Base-by-base conservation (phyloP, 768 basidiomycete genomes). In the Termitomyces sp. region DNA sequence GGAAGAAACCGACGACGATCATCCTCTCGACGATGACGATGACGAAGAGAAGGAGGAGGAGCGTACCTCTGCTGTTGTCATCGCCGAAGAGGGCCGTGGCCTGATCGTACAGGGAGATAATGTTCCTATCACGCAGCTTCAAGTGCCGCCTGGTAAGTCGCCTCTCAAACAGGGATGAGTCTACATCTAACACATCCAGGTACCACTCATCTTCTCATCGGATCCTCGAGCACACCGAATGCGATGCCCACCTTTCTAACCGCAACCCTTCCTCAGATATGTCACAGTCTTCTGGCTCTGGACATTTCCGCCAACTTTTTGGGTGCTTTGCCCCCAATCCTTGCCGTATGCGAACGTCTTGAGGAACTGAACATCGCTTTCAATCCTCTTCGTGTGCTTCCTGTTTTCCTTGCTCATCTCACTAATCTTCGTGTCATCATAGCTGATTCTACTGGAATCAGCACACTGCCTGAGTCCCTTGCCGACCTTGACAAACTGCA, bases 311-410 rank as follows among this genome's bases (percentile, higher is more conserved):
- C 87, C 64, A 96, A 96, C 73, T 90, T 90, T 67, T 82, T 96
- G 51, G 84, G 85, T 46, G 89, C 90, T 39, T 77, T 99, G 50
- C 95, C 97, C 12, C 88, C 90, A 20, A 84, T 88, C 18, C 83
- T 99, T 49, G 86, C 87, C n/a, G 76, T 85, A 15, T 97, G 96
- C 70, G 78, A 80, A 63, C 83, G 79, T 68, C 84, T 99, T 39
- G 95, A 98, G 73, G 97, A 99, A 74, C 82, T 99, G 49, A 96
- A 98, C 70, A 82, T 98, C 57, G 92, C 92, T 12, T 90, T 87
- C 55, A 99, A 99, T 72, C 91, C 92, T 7, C 81, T 98, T 32
- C 87, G 92, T 49, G 88, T 89, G n/a, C 81, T 98, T n/a, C 97
- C 97, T 16, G 80, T 87, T 32, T 98, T 96, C 75, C 81, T 98